Evolutionary conservation across 2,329 filamentous ascomycete genomes (phyloP).

Genomic region (Talaromyces sp.): DNA sequence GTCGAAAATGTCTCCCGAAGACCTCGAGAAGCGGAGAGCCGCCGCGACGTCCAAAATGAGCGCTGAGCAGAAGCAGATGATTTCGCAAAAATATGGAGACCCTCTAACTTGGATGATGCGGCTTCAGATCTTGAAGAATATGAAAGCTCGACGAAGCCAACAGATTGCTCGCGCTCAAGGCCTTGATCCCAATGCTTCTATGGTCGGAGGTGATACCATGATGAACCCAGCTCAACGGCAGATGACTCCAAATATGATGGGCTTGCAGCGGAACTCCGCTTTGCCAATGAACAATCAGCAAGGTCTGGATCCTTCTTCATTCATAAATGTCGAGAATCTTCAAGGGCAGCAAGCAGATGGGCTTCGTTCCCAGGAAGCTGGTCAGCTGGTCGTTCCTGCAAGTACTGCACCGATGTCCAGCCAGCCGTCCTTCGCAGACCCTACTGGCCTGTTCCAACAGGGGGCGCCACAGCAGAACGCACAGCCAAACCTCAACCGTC

Average conservation of each 20-base stretch:
- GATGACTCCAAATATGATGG: conserved; percentile 44
- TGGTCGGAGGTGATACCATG: conserved; percentile 39
- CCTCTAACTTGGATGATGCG: conserved; percentile 54
- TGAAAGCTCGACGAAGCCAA: conserved; percentile 37
- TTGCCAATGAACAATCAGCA: conserved; percentile 37
- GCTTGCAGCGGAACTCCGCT: conserved; percentile 38
- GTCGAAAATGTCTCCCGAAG: conserved; percentile 44
- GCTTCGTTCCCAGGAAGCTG: conserved; percentile 60
- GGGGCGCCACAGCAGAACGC: conserved; percentile 38
- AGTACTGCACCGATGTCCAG: conserved; percentile 56
- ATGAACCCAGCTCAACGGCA: conserved; percentile 43
- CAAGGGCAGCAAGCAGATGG: conserved; percentile 62
- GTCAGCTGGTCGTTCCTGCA: conserved; percentile 63
- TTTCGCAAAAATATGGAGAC: conserved; percentile 48
- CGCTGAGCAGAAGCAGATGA: conserved; percentile 48
- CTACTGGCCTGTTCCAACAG: conserved; percentile 43
- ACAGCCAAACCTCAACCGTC: conserved; percentile 39
- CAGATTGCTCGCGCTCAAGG: conserved; percentile 31
- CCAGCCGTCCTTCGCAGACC: conserved; percentile 37
- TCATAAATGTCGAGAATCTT: conserved; percentile 54
- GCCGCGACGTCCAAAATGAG: conserved; percentile 46
- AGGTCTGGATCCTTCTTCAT: conserved; percentile 35
- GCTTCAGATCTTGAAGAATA: conserved; percentile 46
- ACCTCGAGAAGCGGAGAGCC: conserved; percentile 50
- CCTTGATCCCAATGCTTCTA: conserved; percentile 27